Percentiles rank a stretch among this genome's conserved stretches.
phyloP scores from a whole-genome alignment of 202 grass and related monocot species.

The Setaria viridis region DNA sequence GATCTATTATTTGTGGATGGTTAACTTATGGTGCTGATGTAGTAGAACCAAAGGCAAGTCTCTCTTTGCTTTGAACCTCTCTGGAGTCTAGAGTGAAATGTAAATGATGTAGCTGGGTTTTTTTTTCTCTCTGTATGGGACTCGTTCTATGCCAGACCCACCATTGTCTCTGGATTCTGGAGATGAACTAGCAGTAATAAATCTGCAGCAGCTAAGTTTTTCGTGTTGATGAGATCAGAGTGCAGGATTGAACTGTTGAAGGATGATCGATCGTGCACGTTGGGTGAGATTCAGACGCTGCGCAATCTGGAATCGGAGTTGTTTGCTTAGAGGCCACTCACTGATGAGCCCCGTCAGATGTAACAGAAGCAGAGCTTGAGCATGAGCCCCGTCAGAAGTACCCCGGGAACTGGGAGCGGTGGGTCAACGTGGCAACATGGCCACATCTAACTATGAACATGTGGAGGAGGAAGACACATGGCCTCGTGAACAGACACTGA shows the following conservation, averaged over 20 bases:
- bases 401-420: background rate
- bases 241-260: too few species aligned
- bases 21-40: constrained; percentile 8
- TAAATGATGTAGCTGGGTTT: constrained; percentile 41
- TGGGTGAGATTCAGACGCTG: too few species aligned
- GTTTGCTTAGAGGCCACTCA: too few species aligned
- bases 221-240: background rate
- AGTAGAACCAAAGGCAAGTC: constrained; percentile 46
- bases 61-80: constrained; percentile 46
- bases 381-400: too few species aligned
- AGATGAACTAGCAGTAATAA: background rate
- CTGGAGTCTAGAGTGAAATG: constrained; percentile 29
- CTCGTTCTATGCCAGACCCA: background rate
- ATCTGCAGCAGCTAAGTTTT: background rate
- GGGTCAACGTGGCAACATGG: background rate
- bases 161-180: background rate
- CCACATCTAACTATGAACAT: background rate
- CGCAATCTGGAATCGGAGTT: too few species aligned
- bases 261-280: too few species aligned
- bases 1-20: constrained; percentile 2
- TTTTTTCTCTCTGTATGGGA: background rate
- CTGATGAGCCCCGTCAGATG: background rate
- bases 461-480: background rate
- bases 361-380: too few species aligned
- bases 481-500: background rate